Conservation (phyloP, 2,329 filamentous ascomycete species). For the Fusarium veterinarium region DNA sequence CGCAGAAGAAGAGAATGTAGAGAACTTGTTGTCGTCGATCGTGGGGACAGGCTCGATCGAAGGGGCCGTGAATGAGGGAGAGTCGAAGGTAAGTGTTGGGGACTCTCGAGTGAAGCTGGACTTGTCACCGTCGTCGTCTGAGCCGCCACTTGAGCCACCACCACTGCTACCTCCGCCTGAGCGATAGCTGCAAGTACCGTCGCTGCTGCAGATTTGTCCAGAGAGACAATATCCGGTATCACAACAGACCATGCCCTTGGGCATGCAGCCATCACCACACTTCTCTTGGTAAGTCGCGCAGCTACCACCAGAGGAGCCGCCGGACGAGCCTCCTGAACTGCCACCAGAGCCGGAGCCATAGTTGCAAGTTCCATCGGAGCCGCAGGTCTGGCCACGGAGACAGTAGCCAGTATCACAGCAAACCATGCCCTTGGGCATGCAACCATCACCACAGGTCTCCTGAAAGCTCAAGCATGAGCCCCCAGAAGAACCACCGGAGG, state of each 20-base stretch:
- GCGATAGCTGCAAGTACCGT: conserved; percentile 29
- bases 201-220: conserved; percentile 38
- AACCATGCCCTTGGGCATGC: conserved; percentile 46
- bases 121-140: conserved; percentile 7
- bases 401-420: conserved; percentile 50
- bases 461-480: conserved; percentile 35
- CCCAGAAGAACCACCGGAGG: conserved; percentile 25
- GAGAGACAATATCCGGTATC: conserved; percentile 46
- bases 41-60: conserved; percentile 31
- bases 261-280: conserved; percentile 46
- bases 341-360: conserved; percentile 10
- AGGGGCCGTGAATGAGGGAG: conserved; percentile 32
- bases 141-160: conserved; percentile 26
- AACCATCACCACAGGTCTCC: conserved; percentile 39
- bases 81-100: conserved; percentile 7
- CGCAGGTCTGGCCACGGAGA: conserved; percentile 43
- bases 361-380: conserved; percentile 26
- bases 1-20: conserved; percentile 9
- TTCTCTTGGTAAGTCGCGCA: conserved; percentile 34
- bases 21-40: background rate
- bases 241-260: conserved; percentile 44
- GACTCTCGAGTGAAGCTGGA: conserved; percentile 17
- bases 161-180: conserved; percentile 16
- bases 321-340: conserved; percentile 21
- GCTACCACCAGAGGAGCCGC: conserved; percentile 24